Percentiles rank a stretch among this genome's conserved stretches.
phyloP scores from a whole-genome alignment of 371 early-diverging fungal species.

The Mortierella sp. region DNA sequence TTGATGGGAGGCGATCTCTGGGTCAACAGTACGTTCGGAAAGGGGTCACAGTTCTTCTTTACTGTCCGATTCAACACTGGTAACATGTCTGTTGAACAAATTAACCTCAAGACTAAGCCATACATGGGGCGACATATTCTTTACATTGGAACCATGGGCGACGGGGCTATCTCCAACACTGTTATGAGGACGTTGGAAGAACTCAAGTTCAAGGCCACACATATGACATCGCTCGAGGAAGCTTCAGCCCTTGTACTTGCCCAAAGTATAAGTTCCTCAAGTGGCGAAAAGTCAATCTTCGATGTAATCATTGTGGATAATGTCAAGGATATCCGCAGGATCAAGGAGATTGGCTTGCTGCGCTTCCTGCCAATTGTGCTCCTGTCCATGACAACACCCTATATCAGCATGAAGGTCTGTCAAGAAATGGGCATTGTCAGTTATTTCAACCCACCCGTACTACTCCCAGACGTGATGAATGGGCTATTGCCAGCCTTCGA shows the following conservation, averaged over 20 bases:
- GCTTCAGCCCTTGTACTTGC: constrained; percentile 36
- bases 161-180: constrained; percentile 43
- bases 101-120: constrained; percentile 61
- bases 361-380: constrained; percentile 77
- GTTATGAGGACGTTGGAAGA: constrained; percentile 56
- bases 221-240: constrained; percentile 59
- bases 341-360: constrained; percentile 66
- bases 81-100: constrained; percentile 57
- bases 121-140: constrained; percentile 63
- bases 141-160: constrained; percentile 62
- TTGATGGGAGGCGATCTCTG: constrained; percentile 86
- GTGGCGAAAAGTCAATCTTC: constrained; percentile 56
- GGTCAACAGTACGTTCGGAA: constrained; percentile 76
- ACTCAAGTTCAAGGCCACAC: constrained; percentile 60
- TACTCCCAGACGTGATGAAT: constrained; percentile 71
- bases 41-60: constrained; percentile 83
- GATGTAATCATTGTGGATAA: constrained; percentile 71
- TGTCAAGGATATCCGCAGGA: constrained; percentile 63
- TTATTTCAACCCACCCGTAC: constrained; percentile 71
- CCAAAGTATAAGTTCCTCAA: constrained; percentile 30
- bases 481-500: constrained; percentile 79
- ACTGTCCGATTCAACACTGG: constrained; percentile 66
- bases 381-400: constrained; percentile 61
- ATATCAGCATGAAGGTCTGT: constrained; percentile 70
- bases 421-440: constrained; percentile 75